Conservation (phyloP, 805 yeast species). For the Jamesozyma jinghongensis region DNA sequence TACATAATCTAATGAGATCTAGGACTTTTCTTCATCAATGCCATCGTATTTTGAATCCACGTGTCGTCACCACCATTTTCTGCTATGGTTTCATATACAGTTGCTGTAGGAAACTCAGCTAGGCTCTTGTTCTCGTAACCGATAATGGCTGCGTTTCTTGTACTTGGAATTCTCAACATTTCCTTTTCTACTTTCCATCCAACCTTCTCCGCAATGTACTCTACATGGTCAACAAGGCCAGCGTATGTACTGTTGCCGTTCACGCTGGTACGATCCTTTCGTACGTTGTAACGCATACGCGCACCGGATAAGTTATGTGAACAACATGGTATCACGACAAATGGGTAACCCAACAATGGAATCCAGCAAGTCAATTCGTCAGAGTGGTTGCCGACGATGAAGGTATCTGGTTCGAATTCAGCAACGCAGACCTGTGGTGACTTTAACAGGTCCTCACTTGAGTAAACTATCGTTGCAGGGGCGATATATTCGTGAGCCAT, state of each 20-base stretch:
- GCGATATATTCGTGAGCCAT: slow-evolving; percentile 37
- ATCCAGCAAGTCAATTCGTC: slow-evolving; percentile 96
- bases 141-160: slow-evolving; percentile 83
- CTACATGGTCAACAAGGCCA: slow-evolving; percentile 78
- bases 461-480: slow-evolving; percentile 34
- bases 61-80: slow-evolving; percentile 86
- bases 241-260: slow-evolving; percentile 58
- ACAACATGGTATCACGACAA: slow-evolving; percentile 91
- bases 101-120: slow-evolving; percentile 26
- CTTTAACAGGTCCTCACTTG: slow-evolving; percentile 34
- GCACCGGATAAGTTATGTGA: slow-evolving; percentile 80
- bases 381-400: slow-evolving; percentile 87
- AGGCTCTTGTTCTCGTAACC: slow-evolving; percentile 45
- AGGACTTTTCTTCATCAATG: slow-evolving; percentile 59
- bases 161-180: slow-evolving; percentile 86
- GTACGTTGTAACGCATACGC: slow-evolving; percentile 53
- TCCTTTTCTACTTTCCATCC: slow-evolving; percentile 87
- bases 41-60: slow-evolving; percentile 78
- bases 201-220: slow-evolving; percentile 49
- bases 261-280: slow-evolving; percentile 13
- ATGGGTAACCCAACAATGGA: slow-evolving; percentile 78
- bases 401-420: slow-evolving; percentile 61
- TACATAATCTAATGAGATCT: slow-evolving; percentile 46
- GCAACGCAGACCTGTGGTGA: slow-evolving; percentile 52
- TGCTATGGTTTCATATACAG: slow-evolving; percentile 51